Conservation (phyloP, 306 rosid species). For the Medicago lupulina region DNA sequence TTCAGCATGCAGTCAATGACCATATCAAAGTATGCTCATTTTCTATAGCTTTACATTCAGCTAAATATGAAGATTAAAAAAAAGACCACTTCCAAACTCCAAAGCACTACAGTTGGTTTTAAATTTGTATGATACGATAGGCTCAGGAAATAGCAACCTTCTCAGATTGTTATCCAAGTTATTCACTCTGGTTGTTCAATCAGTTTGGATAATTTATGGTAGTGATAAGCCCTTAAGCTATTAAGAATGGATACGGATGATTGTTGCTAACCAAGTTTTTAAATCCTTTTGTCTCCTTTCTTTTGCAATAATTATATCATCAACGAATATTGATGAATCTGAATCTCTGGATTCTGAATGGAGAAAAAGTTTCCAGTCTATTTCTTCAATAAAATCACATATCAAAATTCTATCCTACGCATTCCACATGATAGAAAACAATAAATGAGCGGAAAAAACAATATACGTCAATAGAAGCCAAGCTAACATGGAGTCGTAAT, state of each 20-base stretch:
- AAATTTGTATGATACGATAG: not conserved
- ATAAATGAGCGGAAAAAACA: not conserved
- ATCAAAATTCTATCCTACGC: not conserved
- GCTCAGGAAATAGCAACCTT: not conserved
- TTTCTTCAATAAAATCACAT: not conserved
- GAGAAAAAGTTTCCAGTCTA: not conserved
- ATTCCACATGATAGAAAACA: not conserved
- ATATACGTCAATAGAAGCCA: not conserved
- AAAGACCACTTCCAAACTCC: not conserved
- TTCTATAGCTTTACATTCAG: not conserved
- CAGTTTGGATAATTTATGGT: not conserved
- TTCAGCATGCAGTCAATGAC: not conserved
- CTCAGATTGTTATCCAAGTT: not conserved
- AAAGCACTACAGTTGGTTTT: conserved; percentile 1
- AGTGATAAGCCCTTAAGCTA: not conserved
- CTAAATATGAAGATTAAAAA: not conserved
- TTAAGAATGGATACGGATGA: not conserved
- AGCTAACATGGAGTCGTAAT: not conserved
- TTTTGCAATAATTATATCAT: conserved; percentile 3
- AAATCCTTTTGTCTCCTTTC: conserved; percentile 13
- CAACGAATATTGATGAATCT: not conserved
- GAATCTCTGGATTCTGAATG: not conserved
- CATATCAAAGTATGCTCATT: not conserved
- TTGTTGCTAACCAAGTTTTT: not conserved
- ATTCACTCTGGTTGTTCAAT: not conserved